Base-by-base conservation (phyloP, 495 filamentous ascomycete genomes). In the Cairneyella variabilis region DNA sequence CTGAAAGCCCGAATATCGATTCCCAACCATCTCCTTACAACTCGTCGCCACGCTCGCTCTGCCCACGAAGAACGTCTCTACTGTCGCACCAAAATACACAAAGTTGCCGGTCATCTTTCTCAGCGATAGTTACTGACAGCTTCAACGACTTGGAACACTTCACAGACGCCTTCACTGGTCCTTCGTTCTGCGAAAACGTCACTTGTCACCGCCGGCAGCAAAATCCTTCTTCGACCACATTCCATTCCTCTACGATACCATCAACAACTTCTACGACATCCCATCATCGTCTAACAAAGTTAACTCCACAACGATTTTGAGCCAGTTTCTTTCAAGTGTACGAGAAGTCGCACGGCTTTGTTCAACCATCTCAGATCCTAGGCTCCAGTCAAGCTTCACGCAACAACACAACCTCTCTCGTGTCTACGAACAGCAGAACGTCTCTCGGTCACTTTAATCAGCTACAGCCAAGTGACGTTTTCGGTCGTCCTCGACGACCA, bases 141-240 rank as follows among this genome's bases (percentile, higher is more conserved):
- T 62, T 62, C 59, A 54, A 59, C 56, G 56, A 61, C 41, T 51
- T 51, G 45, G 48, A 55, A 56, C 17, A 27, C 42, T 59, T 51
- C 53, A 38, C 55, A 53, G 62, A 64, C 56, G 53, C 62, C 62
- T 64, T 64, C 25, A 64, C 62, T 64, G 62, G 62, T 64, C 48
- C 10, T 41, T 48, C 44, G 32, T 57, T 56, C 56, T 64, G 51
- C 34, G 51, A 57, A 62, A 46, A 36, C 34, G 50, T 59, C 53
- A 28, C 38, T 27, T 46, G 58, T 61, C 59, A 7, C 36, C 25
- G 51, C 54, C 58, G 54, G 51, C 48, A 52, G 57, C 54, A 40
- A 45, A 55, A 22, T 48, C 28, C 32, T 16, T 22, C 43, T 34
- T 56, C 44, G 20, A 22, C 43, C 12, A 37, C 39, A 27, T 42